Evolutionary conservation across 345 rosid species (phyloP).

Genomic region (Lepidium africanum): DNA sequence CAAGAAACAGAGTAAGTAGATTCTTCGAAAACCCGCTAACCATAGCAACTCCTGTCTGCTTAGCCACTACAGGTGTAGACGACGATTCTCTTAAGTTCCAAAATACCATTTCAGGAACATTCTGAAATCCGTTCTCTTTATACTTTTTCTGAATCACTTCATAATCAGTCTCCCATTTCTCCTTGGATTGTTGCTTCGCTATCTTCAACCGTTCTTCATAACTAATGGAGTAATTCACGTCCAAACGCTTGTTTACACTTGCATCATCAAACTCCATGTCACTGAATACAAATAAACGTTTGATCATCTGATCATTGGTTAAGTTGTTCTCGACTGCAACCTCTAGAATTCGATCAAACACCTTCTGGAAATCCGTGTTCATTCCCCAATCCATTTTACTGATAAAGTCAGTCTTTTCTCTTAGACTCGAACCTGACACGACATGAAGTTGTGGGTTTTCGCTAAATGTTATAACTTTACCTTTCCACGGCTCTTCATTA

Average conservation of each 20-base stretch:
- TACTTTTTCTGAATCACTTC: slow-evolving; percentile 36
- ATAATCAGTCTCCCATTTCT: slow-evolving; percentile 45
- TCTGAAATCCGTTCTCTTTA: slow-evolving; percentile 31
- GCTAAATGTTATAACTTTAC: slow-evolving; percentile 50
- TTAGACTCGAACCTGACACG: slow-evolving; percentile 26
- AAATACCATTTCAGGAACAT: slow-evolving; percentile 42
- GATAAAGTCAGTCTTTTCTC: slow-evolving; percentile 31
- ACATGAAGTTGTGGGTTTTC: slow-evolving; percentile 32
- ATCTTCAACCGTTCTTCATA: not conserved
- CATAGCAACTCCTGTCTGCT: slow-evolving; percentile 33
- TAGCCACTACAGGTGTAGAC: slow-evolving; percentile 24
- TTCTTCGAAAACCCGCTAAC: slow-evolving; percentile 41
- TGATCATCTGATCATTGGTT: slow-evolving; percentile 47
- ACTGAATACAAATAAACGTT: slow-evolving; percentile 55
- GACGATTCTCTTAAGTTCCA: slow-evolving; percentile 32
- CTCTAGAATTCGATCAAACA: slow-evolving; percentile 42
- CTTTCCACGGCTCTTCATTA: slow-evolving; percentile 59
- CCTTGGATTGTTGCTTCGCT: not conserved
- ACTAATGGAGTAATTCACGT: not conserved
- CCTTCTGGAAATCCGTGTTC: slow-evolving; percentile 43
- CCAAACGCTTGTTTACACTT: not conserved
- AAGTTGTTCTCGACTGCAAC: slow-evolving; percentile 37
- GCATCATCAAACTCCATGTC: slow-evolving; percentile 56
- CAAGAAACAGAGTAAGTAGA: slow-evolving; percentile 32
- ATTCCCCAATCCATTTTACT: slow-evolving; percentile 26